Evolutionary conservation across 257 asterid genomes (phyloP), one percentile per base, ranked within the genome.

Genomic region (Cruciata laevipes): DNA sequence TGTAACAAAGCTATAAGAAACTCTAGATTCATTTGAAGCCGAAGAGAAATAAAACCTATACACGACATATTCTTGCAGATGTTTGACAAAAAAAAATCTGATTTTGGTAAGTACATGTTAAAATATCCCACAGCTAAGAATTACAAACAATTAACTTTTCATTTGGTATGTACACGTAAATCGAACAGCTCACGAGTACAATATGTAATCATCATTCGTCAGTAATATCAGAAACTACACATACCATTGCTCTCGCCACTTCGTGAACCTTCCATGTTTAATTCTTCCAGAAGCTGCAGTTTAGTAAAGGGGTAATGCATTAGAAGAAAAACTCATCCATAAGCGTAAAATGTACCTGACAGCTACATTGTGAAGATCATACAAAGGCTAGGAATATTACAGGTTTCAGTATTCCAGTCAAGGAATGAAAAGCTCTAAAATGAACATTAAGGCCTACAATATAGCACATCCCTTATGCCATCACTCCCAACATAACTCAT

Each of bases 261-360:
- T 78, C 81, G 73, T 66, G 82, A 20, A 65, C 86, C 83, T 81
- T 93, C 88, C 65, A 55, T 73, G 78, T 90, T 90, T 18, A 93
- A 90, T 76, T 93, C 99, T 69, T 88, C 85, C 61, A 89, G 75
- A 69, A 89, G 94, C 98, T 92, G 89, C 88, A 77, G 51, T 65
- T 60, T 56, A 47, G 52, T 14, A 61, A 69, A 51, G 66, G 57
- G 69, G 49, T 49, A 35, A 68, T 10, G 6, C 49, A 21, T 12
- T 47, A 47, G 55, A 61, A 44, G 33, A 33, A 18, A 27, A 66
- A 32, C 8, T 57, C 55, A 3, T n/a, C 24, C 6, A n/a, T 14
- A 52, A 5, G 0, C 3, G 4, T 55, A 18, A 21, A 55, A 55
- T 11, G 14, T n/a, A 21, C 27, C 21, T 52, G 58, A 52, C 24